A percentile compares a stretch with the other conserved stretches of the same genome.
Conservation (phyloP, 1,139 yeast genomes). For the Wickerhamomyces sp. region DNA sequence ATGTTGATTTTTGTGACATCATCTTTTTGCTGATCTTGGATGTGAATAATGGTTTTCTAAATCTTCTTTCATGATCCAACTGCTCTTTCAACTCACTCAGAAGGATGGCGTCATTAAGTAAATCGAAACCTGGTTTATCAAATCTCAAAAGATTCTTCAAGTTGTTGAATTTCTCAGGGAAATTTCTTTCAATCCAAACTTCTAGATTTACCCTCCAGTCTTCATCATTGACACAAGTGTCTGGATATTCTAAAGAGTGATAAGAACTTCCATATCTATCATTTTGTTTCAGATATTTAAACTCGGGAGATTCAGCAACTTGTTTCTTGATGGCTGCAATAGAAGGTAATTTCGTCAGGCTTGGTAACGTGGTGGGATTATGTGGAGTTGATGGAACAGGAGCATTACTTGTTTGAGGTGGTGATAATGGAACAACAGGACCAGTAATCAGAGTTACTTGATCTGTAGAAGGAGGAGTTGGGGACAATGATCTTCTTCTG, state of each 20-base stretch:
- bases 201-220: constrained; percentile 27
- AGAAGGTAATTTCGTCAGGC: constrained; percentile 7
- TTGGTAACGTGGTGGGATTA: constrained; percentile 3
- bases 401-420: constrained; percentile 5
- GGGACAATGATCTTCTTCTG: constrained; percentile 18
- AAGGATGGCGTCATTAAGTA: constrained; percentile 24
- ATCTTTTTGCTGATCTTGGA: constrained; percentile 29
- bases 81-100: constrained; percentile 22
- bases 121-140: constrained; percentile 25
- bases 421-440: constrained; percentile 6
- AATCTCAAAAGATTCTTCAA: constrained; percentile 24
- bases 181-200: constrained; percentile 26
- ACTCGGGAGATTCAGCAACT: constrained; percentile 9
- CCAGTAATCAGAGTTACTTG: not conserved
- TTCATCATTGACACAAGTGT: constrained; percentile 23
- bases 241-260: constrained; percentile 23
- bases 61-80: constrained; percentile 12
- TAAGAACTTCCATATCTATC: constrained; percentile 15
- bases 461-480: constrained; percentile 12
- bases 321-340: constrained; percentile 4
- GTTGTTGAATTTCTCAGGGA: constrained; percentile 26
- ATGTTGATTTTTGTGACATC: constrained; percentile 10
- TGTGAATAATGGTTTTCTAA: constrained; percentile 23
- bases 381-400: constrained; percentile 3
- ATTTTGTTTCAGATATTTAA: constrained; percentile 17